phyloP scores from a whole-genome alignment of 2,329 filamentous ascomycete genomes.

The Plectosphaerella cucumerina region DNA sequence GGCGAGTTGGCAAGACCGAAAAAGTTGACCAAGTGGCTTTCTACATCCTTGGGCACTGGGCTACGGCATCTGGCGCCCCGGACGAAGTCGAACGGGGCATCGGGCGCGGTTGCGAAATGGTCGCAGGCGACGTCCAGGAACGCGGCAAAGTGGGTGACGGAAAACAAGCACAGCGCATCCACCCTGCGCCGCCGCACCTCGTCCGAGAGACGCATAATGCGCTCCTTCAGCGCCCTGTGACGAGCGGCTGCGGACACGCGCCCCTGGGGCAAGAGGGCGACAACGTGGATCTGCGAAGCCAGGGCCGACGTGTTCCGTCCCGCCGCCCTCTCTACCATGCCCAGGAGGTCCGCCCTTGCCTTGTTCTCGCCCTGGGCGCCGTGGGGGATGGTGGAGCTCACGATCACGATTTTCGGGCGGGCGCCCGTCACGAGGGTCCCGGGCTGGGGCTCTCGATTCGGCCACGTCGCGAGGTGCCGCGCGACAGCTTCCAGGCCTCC shows the following conservation, averaged over 20 bases:
- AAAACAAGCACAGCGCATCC: slow-evolving; percentile 2
- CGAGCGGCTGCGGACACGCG: background rate
- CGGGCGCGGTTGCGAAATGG: background rate
- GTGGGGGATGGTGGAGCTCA: background rate
- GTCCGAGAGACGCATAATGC: background rate
- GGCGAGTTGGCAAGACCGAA: background rate
- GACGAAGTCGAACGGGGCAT: slow-evolving; percentile 3
- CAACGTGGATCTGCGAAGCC: background rate
- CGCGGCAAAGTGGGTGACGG: background rate
- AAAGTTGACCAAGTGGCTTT: background rate
- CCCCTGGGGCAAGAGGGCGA: background rate
- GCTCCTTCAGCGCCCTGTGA: slow-evolving; percentile 1
- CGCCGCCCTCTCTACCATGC: background rate
- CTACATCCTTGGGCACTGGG: background rate
- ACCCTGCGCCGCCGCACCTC: slow-evolving; percentile 1
- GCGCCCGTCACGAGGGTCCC: background rate
- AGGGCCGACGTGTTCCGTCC: background rate
- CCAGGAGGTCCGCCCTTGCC: background rate
- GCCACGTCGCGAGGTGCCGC: background rate
- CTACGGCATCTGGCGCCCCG: background rate
- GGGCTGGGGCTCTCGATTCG: background rate
- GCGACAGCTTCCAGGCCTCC: slow-evolving; percentile 1
- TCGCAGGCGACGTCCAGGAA: background rate
- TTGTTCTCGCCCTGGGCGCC: background rate
- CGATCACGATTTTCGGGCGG: background rate